phyloP scores from a whole-genome alignment of 2,329 filamentous ascomycete genomes.

The Paraphaeosphaeria sporulosa region DNA sequence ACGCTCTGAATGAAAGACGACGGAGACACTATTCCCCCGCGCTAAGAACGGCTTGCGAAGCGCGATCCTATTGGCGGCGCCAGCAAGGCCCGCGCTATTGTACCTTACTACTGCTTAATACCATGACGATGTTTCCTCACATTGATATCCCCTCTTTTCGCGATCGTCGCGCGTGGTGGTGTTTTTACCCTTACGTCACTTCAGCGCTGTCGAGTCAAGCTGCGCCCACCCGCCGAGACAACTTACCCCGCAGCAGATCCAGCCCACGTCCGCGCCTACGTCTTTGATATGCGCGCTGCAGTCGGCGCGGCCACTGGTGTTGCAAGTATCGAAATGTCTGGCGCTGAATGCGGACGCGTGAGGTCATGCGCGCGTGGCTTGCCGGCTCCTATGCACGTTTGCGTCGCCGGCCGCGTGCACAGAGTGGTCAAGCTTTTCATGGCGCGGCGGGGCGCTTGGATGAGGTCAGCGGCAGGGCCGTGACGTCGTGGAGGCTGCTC shows the following conservation, averaged over 20 bases:
- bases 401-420: slow-evolving; percentile 8
- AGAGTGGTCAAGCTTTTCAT: slow-evolving; percentile 7
- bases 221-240: background rate
- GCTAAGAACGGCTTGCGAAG: no score
- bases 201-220: background rate
- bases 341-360: background rate
- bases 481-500: background rate
- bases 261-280: background rate
- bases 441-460: background rate
- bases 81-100: background rate
- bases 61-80: background rate
- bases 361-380: background rate
- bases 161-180: background rate
- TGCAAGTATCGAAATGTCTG: background rate
- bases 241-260: background rate
- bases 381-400: slow-evolving; percentile 1
- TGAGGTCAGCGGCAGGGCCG: slow-evolving; percentile 6
- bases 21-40: slow-evolving; percentile 5
- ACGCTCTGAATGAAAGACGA: background rate
- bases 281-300: background rate
- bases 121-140: background rate
- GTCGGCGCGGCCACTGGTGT: background rate
- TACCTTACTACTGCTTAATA: slow-evolving; percentile 10
- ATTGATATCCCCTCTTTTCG: background rate
- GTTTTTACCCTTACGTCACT: background rate